Percentiles rank a stretch among this genome's conserved stretches.
These are phyloP conservation scores for Kluyveromyces aestuarii DNA, from an alignment of 805 yeast species.

Conservation along the genomic window DNA sequence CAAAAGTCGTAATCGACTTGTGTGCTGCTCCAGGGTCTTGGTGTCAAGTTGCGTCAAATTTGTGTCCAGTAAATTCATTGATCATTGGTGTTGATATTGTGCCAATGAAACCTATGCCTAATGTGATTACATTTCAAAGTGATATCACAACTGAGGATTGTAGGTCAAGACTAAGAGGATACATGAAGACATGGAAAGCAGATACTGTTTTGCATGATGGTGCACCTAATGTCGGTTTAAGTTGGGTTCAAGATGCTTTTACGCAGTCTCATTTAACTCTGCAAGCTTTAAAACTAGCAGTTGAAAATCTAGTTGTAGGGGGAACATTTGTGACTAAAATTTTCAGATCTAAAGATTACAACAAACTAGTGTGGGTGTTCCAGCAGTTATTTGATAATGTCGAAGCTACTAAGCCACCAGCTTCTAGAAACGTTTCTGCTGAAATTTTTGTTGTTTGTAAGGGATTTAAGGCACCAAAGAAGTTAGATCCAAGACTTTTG, in stretches of 20 bases:
- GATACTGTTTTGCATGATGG: slow-evolving; percentile 98
- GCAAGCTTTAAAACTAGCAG: slow-evolving; percentile 89
- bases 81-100: slow-evolving; percentile 99
- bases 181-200: slow-evolving; percentile 98
- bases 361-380: slow-evolving; percentile 95
- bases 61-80: slow-evolving; percentile 86
- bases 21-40: slow-evolving; percentile 99
- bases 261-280: slow-evolving; percentile 94
- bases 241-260: slow-evolving; percentile 99
- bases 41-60: slow-evolving; percentile 96
- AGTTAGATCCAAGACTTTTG: slow-evolving; percentile 81
- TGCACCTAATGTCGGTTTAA: slow-evolving; percentile 99
- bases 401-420: slow-evolving; percentile 98
- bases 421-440: slow-evolving; percentile 98
- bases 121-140: slow-evolving; percentile 87
- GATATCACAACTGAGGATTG: slow-evolving; percentile 99
- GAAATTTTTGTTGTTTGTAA: slow-evolving; percentile 96
- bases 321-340: slow-evolving; percentile 96
- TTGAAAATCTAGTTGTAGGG: slow-evolving; percentile 80
- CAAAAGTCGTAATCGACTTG: slow-evolving; percentile 91
- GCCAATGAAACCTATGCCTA: slow-evolving; percentile 94
- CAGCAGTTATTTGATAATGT: slow-evolving; percentile 92
- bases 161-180: slow-evolving; percentile 86
- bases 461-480: slow-evolving; percentile 94
- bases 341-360: slow-evolving; percentile 97